phyloP scores from a whole-genome alignment of 1,284 basidiomycete species.

The Hortiboletus rubellus region DNA sequence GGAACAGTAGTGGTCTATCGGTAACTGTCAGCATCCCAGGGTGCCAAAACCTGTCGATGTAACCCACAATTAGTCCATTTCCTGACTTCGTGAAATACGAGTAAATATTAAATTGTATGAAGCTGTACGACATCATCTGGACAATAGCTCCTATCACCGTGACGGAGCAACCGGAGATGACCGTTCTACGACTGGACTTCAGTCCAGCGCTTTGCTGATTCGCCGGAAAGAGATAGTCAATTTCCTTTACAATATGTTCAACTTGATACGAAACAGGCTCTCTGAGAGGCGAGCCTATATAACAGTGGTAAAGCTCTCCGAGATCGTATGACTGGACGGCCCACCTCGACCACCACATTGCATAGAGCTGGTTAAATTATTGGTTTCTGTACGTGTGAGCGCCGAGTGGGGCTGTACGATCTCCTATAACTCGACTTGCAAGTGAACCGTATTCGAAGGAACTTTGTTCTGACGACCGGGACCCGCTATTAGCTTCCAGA shows the following conservation, averaged over 20 bases:
- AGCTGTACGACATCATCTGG: too few relatives aligned
- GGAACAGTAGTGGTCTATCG: too few relatives aligned
- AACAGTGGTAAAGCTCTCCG: not conserved
- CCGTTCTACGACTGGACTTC: slow-evolving; percentile 36
- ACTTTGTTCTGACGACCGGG: not conserved
- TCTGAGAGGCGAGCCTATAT: not conserved
- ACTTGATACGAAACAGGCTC: not conserved
- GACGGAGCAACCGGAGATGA: slow-evolving; percentile 44
- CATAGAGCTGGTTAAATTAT: not conserved
- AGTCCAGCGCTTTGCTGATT: not conserved
- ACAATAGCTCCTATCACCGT: slow-evolving; percentile 44
- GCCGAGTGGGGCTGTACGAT: not conserved
- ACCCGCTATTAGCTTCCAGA: not conserved
- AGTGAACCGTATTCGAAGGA: not conserved
- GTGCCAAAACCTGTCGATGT: too few relatives aligned
- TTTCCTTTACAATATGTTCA: not conserved
- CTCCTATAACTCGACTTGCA: too few relatives aligned
- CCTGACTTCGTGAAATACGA: too few relatives aligned
- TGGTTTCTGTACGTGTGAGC: not conserved
- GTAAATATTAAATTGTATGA: too few relatives aligned
- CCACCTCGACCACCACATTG: not conserved
- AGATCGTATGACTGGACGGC: not conserved
- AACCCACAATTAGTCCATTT: too few relatives aligned
- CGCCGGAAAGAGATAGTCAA: not conserved
- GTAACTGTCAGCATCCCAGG: too few relatives aligned